Base-by-base conservation (phyloP, 78 protist genomes). In the Isochrysis galbana region DNA sequence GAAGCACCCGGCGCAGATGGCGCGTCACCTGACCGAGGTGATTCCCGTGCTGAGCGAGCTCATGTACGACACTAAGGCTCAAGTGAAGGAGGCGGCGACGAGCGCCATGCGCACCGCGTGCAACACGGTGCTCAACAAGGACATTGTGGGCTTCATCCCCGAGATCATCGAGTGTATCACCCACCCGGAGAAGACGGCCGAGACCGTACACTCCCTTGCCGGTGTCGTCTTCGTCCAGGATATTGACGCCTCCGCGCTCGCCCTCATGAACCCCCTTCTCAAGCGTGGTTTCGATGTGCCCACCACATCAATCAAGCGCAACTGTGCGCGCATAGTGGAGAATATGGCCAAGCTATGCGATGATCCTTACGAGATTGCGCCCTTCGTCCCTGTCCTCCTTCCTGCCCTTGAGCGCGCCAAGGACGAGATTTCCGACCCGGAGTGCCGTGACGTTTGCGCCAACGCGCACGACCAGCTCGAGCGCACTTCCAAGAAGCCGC, bases 321-420 rank as follows among this genome's bases (percentile, higher is more conserved):
- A n/a, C n/a, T n/a, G n/a, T n/a, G 91, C 95, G 67, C 90, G 87
- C 51, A 95, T 95, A 69, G 91, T 80, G 10, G 94, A 87, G 80
- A 95, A 95, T 94, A 93, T 95, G 96, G 32, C 95, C 88, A 93
- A 91, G 89, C 94, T 95, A 86, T 92, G 92, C 55, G 96, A 95
- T 41, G 86, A 93, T 36, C 92, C 96, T n/a, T 26, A 70, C 83
- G 96, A 95, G 77, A 86, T 89, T 51, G 91, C 78, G 67, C 94
- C 96, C 44, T 95, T 95, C 94, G 47, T 95, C 48, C 96, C 96
- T 55, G 41, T 69, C 80, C 94, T 95, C 36, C 87, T 93, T 39
- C 96, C 96, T 46, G 46, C 47, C 44, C 72, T 95, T 78, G 95
- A 93, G 94, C 47, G 45, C 72, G 93, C 93, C 41, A 14, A 45